A percentile compares a stretch with the other conserved stretches of the same genome.
Evolutionary conservation across 2,329 filamentous ascomycete species (phyloP).

Genomic region (Colletotrichum noveboracense): DNA sequence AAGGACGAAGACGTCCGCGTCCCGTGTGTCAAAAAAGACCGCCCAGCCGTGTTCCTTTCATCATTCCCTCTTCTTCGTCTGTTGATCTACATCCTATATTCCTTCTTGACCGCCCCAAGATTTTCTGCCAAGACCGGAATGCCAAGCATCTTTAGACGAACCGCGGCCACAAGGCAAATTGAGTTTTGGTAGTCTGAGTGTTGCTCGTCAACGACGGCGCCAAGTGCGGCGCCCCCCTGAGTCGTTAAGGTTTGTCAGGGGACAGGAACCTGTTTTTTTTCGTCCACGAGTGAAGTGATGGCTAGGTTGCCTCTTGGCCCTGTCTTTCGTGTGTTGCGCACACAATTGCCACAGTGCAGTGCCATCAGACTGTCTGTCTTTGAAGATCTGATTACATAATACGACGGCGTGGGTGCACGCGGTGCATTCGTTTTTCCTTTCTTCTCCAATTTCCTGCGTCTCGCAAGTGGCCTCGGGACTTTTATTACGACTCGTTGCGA

Average conservation of each 20-base stretch:
- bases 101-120: not conserved
- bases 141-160: constrained; percentile 5
- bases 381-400: not conserved
- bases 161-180: not conserved
- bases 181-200: not conserved
- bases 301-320: not conserved
- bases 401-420: not conserved
- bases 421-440: not conserved
- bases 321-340: not conserved
- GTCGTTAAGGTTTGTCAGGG: not conserved
- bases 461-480: not conserved
- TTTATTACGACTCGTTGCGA: not conserved
- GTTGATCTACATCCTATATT: not conserved
- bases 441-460: not conserved
- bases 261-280: not conserved
- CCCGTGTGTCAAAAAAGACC: not conserved
- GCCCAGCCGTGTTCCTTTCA: not conserved
- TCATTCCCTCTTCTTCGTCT: not conserved
- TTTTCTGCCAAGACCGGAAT: not conserved
- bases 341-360: not conserved
- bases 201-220: not conserved
- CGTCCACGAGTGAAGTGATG: not conserved
- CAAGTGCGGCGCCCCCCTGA: not conserved
- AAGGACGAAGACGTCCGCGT: not conserved
- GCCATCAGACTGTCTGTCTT: not conserved